Evolutionary conservation across 2,329 filamentous ascomycete species (phyloP), one percentile per base, ranked within the genome.

Genomic region (Cordyceps fumosorosea): DNA sequence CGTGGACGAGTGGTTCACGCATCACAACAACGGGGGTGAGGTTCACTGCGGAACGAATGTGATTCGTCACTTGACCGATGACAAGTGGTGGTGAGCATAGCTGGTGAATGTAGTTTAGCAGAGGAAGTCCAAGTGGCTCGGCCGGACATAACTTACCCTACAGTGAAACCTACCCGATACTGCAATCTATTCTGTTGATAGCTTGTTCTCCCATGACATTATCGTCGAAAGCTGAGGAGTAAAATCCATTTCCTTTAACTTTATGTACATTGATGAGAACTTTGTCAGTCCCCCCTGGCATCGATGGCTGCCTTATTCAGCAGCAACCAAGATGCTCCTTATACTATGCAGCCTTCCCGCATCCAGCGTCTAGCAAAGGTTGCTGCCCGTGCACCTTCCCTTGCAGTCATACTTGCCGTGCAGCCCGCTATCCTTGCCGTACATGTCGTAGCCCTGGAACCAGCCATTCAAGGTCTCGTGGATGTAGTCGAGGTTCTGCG

Each of bases 391-490:
- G 44, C 64, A 65, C 48, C 51, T 63, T 1, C 54, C 52, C 40
- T 65, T 51, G 60, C 64, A 66, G 22, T 65, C 54, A 47, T 65
- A 68, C 8, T 56, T 65, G 1, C 67, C 67, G 16, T 63, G 63
- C 7, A 66, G 57, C n/a, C 50, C 34, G 20, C 52, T 54, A 54
- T 73, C 68, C 54, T 65, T 63, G 18, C 71, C 70, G 57, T 74
- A 71, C 20, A 72, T 69, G 63, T 76, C 69, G 61, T 71, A 62
- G 2, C 73, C 72, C 64, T 71, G 67, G 62, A 75, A 71, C 73
- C 72, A 74, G 8, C 73, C 71, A 64, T 75, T 75, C 48, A 75
- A 63, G 12, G 69, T 69, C 67, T 74, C 67, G 44, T 75, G 73
- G 53, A 75, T 53, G 58, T 74, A 75, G 65, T 74, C 69, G 56